Conservation (phyloP, 345 rosid species). For the Physaria fendleri region DNA sequence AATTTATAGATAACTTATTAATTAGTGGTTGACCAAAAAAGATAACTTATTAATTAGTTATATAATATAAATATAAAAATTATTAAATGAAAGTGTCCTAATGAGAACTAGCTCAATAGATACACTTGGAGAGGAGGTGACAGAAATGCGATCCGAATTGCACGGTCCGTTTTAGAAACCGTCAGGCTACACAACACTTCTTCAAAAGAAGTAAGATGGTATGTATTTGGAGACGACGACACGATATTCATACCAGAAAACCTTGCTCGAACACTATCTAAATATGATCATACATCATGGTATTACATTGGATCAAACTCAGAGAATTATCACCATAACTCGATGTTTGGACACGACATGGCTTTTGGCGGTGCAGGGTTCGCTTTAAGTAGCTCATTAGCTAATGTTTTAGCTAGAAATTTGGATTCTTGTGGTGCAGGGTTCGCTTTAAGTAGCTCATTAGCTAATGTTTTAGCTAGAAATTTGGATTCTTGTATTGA, state of each 20-base stretch:
- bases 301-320: constrained; percentile 71
- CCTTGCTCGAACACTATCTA: constrained; percentile 62
- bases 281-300: constrained; percentile 73
- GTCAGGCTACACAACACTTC: constrained; percentile 20
- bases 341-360: constrained; percentile 49
- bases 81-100: too few relatives aligned
- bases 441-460: constrained; percentile 63
- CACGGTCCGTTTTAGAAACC: constrained; percentile 59
- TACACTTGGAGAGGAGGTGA: constrained; percentile 55
- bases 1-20: too few relatives aligned
- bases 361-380: constrained; percentile 85
- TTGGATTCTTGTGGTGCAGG: too few relatives aligned
- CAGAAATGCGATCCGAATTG: constrained; percentile 66
- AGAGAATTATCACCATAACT: constrained; percentile 59
- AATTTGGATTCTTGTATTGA: constrained; percentile 73
- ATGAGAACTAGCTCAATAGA: too few relatives aligned
- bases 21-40: too few relatives aligned
- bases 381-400: constrained; percentile 71
- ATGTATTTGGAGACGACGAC: constrained; percentile 81
- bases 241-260: constrained; percentile 63
- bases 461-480: constrained; percentile 62
- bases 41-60: too few relatives aligned
- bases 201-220: constrained; percentile 58
- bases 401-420: constrained; percentile 57
- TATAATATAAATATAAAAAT: too few relatives aligned